phyloP scores from a whole-genome alignment of 2,329 filamentous ascomycete species.

The Tolypocladium capitatum region DNA sequence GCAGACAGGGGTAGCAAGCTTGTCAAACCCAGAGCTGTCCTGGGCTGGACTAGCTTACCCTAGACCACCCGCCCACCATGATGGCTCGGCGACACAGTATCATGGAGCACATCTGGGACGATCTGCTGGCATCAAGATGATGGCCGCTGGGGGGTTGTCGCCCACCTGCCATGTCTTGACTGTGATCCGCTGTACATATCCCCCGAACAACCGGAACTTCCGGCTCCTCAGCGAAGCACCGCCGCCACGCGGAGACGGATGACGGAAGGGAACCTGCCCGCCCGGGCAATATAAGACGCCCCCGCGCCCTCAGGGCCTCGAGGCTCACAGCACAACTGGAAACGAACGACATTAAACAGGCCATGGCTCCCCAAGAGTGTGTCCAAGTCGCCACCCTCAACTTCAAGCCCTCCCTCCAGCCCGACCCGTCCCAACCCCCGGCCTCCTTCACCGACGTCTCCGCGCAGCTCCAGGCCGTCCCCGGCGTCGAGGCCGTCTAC shows the following conservation, averaged over 20 bases:
- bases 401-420: conserved; percentile 16
- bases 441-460: conserved; percentile 13
- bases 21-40: too few species aligned
- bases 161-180: too few species aligned
- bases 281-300: background rate
- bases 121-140: background rate
- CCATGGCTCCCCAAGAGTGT: conserved; percentile 13
- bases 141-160: too few species aligned
- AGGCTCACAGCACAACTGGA: background rate
- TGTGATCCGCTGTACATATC: background rate
- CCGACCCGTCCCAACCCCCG: conserved; percentile 12
- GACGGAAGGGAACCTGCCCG: background rate
- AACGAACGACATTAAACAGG: conserved; percentile 4
- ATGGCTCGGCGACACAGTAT: background rate
- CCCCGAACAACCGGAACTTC: too few species aligned
- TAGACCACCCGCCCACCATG: background rate
- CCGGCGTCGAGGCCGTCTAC: conserved; percentile 20
- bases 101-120: background rate
- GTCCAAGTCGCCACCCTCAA: conserved; percentile 18
- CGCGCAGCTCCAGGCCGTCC: conserved; percentile 15
- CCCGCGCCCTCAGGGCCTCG: background rate
- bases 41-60: background rate
- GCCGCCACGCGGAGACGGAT: background rate
- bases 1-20: too few species aligned
- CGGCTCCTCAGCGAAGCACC: background rate